Base-by-base conservation (phyloP, 2,329 filamentous ascomycete genomes). In the Fusarium tjaetaba region DNA sequence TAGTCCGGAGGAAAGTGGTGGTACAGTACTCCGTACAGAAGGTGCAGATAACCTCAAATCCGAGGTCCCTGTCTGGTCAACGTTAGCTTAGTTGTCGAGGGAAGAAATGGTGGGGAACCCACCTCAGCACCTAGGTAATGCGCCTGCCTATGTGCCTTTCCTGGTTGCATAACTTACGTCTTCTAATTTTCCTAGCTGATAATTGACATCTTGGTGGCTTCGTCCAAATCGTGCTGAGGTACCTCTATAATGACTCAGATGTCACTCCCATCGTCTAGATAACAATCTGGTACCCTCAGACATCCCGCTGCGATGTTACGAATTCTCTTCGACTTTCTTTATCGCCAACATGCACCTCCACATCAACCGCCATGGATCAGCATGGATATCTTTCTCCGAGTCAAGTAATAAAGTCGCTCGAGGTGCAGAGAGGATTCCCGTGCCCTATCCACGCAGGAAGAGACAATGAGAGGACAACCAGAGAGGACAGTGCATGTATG, bases 401-500 rank as follows among this genome's bases (percentile, higher is more conserved):
- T 67, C 57, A 48, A 72, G 51, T 61, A 61, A 74, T 52, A 53
- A 59, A 72, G 43, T 59, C 51, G 71, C 57, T 74, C 46, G 46
- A 45, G 43, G 42, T 59, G 61, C 71, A 72, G 71, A 71, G 53
- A 49, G 51, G 57, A 59, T 61, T 61, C 42, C 71, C 71, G 71
- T 72, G 71, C 71, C 71, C 69, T 74, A 64, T 74, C 59, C 63
- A 28, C 71, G 72, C 71, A 74, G 71, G 57, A 66, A 41, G 52
- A 72, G 45, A 49, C 61, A 63, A 58, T 43, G 16, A n/a, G 22
- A 61, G 48, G 42, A 68, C 48, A 49, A 24, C 48, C 14, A n/a
- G 34, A 55, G 56, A 53, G 49, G 24, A 53, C 46, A 70, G 42
- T 73, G 49, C 49, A 61, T 46, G 68, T 52, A 46, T 49, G 38